A percentile compares a stretch with the other conserved stretches of the same genome.
phyloP scores from a whole-genome alignment of 352 stramenopile genomes.

The Pythium apleroticum region DNA sequence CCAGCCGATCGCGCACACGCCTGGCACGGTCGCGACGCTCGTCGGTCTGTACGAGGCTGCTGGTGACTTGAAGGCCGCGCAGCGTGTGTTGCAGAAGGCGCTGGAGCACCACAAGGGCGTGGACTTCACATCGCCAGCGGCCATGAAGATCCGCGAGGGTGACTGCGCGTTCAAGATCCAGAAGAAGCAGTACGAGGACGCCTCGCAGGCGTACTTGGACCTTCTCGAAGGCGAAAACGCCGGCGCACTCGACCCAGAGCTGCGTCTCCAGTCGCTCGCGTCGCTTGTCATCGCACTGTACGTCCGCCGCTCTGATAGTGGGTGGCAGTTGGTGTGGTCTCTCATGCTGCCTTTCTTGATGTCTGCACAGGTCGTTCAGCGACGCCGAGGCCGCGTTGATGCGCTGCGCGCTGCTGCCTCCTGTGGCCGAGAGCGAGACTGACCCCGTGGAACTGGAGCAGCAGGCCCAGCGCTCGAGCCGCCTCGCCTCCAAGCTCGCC shows the following conservation, averaged over 20 bases:
- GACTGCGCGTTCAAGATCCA: slow-evolving; percentile 80
- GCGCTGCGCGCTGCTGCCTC: slow-evolving; percentile 65
- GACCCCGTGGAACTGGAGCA: slow-evolving; percentile 71
- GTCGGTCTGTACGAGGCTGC: slow-evolving; percentile 72
- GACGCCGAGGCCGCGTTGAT: slow-evolving; percentile 62
- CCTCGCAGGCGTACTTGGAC: slow-evolving; percentile 62
- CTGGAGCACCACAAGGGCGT: slow-evolving; percentile 49
- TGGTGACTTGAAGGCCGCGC: slow-evolving; percentile 47
- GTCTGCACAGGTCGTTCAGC: slow-evolving; percentile 56
- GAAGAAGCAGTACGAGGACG: slow-evolving; percentile 71
- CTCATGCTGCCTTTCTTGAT: neutral
- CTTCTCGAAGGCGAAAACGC: slow-evolving; percentile 68
- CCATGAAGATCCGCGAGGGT: slow-evolving; percentile 76
- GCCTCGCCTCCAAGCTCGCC: slow-evolving; percentile 56
- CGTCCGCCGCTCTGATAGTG: slow-evolving; percentile 11
- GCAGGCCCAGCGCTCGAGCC: slow-evolving; percentile 56
- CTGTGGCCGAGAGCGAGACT: slow-evolving; percentile 47
- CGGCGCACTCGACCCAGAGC: slow-evolving; percentile 57
- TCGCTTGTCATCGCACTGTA: slow-evolving; percentile 78
- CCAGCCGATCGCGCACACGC: slow-evolving; percentile 54
- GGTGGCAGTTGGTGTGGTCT: neutral
- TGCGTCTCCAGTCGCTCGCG: slow-evolving; percentile 72
- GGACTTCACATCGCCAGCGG: slow-evolving; percentile 55
- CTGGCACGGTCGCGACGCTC: slow-evolving; percentile 79
- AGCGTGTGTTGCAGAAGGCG: slow-evolving; percentile 51